phyloP scores from a whole-genome alignment of 2,329 filamentous ascomycete species.

The Juglanconis juglandina region DNA sequence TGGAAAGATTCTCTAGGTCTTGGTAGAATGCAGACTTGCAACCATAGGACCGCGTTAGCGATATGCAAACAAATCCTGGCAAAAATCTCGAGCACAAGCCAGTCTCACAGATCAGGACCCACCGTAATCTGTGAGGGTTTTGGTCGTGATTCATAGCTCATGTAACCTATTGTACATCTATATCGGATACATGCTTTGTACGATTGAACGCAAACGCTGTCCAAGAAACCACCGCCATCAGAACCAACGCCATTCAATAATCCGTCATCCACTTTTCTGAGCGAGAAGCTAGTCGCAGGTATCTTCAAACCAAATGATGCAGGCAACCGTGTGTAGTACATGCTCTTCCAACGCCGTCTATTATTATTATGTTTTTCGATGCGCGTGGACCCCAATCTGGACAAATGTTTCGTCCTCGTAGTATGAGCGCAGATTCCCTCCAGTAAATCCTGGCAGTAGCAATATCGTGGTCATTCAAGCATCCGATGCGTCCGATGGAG shows the following conservation, averaged over 20 bases:
- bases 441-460: background rate
- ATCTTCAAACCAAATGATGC: slow-evolving; percentile 7
- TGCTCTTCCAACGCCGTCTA: background rate
- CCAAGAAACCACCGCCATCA: background rate
- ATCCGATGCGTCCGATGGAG: slow-evolving; percentile 15
- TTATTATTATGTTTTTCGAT: background rate
- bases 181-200: background rate
- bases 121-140: background rate
- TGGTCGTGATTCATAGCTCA: background rate
- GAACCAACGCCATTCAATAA: background rate
- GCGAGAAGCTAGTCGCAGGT: slow-evolving; percentile 5
- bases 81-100: background rate
- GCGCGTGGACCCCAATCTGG: background rate
- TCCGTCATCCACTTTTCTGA: background rate
- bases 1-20: no score
- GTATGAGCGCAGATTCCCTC: background rate
- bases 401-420: background rate
- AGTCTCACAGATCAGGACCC: background rate
- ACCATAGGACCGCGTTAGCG: no score
- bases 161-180: background rate
- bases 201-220: background rate
- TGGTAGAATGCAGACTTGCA: no score
- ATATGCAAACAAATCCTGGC: no score
- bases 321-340: background rate
- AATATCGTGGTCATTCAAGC: background rate